Evolutionary conservation across 2,329 filamentous ascomycete genomes (phyloP), one percentile per base, ranked within the genome.

Genomic region (Aureobasidium mangrovei): DNA sequence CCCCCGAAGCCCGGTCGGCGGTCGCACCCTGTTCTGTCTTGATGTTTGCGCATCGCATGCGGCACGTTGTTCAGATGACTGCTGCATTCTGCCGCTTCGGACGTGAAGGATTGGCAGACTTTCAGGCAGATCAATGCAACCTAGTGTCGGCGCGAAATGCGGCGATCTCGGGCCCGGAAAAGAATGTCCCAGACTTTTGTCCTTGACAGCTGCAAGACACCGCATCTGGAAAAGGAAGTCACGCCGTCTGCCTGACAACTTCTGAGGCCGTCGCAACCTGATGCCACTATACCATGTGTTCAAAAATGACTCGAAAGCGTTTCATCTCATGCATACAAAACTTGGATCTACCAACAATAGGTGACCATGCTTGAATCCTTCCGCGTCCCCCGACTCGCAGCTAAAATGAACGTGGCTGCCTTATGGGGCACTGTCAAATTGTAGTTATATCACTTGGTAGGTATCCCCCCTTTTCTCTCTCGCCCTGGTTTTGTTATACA

Each of bases 281-380:
- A 46, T 7, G 18, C 9, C 28, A 4, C 10, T 39, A 38, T 47
- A 24, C 24, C 33, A 8, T 2, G 10, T 24, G 31, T 18, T 38
- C 4, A 28, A 9, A 39, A 12, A 26, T 31, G 35, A 24, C 12
- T 26, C 8, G 46, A 39, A 18, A 5, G 7, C n/a, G 35, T 40
- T 40, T 40, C 46, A 35, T 32, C 35, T 49, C 26, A 12, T 26
- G 35, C 28, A 40, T 12, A 40, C 18, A n/a, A 40, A 40, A 12
- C 18, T 49, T 49, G n/a, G 18, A 26, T 49, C n/a, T 18, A 31
- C n/a, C 18, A 40, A 26, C 6, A 27, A 31, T 33, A 7, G 24
- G 46, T 28, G 33, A 40, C 47, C 47, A 38, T 51, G 47, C 47
- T 51, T 33, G 32, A 24, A 33, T 40, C 41, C 47, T 38, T 51